Conservation (phyloP, 2,329 filamentous ascomycete genomes). For the Claviceps digitariae region DNA sequence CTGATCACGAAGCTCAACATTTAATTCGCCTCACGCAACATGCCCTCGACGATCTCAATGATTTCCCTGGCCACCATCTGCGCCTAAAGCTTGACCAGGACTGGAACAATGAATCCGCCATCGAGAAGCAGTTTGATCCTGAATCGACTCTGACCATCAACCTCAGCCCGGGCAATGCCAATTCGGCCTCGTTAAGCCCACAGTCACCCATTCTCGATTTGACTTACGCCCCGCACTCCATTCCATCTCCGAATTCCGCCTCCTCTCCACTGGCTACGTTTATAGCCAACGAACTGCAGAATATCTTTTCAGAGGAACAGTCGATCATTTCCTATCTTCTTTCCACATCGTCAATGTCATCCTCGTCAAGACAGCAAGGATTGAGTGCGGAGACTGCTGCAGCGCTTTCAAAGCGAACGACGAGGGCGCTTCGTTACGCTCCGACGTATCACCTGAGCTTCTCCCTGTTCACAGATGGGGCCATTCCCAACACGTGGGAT, state of each 20-base stretch:
- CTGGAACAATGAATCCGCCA: background rate
- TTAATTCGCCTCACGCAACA: conserved; percentile 73
- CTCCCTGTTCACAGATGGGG: conserved; percentile 76
- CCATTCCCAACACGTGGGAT: conserved; percentile 76
- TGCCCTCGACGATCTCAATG: conserved; percentile 73
- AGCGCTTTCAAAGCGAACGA: conserved; percentile 55
- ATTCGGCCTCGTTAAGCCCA: conserved; percentile 50
- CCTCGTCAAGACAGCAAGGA: conserved; percentile 30
- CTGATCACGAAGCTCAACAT: conserved; percentile 53
- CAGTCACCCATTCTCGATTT: conserved; percentile 63
- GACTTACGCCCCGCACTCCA: conserved; percentile 57
- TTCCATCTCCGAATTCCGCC: conserved; percentile 52
- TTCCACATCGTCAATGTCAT: conserved; percentile 41
- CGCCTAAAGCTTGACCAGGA: conserved; percentile 30
- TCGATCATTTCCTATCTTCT: conserved; percentile 68
- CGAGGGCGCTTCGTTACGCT: conserved; percentile 78
- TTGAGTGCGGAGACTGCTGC: conserved; percentile 39
- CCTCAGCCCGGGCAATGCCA: conserved; percentile 49
- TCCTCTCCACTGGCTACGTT: conserved; percentile 64
- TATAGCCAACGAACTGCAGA: conserved; percentile 63
- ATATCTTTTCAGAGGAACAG: conserved; percentile 77
- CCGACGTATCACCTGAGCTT: conserved; percentile 93
- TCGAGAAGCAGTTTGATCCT: conserved; percentile 24
- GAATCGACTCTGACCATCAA: conserved; percentile 55
- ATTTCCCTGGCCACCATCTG: conserved; percentile 74